phyloP scores from a whole-genome alignment of 192 early-diverging fungal genomes.

The Podila minutissima region DNA sequence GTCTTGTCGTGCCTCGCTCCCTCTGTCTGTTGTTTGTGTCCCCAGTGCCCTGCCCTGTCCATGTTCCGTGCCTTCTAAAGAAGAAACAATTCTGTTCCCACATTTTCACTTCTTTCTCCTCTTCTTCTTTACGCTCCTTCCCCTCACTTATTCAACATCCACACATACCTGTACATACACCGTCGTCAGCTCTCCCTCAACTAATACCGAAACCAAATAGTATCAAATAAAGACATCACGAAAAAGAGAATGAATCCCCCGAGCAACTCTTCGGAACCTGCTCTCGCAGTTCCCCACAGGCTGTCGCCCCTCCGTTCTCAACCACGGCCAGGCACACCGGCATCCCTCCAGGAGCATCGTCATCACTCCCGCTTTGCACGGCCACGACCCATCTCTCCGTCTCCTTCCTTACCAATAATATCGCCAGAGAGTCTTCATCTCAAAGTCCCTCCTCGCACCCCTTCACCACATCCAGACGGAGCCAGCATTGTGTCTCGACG shows the following conservation, averaged over 20 bases:
- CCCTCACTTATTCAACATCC: too few species aligned
- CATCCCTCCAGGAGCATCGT: background rate
- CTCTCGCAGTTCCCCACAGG: too few species aligned
- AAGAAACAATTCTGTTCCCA: background rate
- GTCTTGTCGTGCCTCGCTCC: too few species aligned
- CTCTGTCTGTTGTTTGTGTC: too few species aligned
- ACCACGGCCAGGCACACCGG: background rate
- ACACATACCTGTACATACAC: too few species aligned
- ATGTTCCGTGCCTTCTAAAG: background rate
- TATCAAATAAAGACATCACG: too few species aligned
- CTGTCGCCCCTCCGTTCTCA: too few species aligned
- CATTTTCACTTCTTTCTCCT: background rate
- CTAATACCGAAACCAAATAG: too few species aligned
- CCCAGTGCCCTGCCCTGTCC: background rate
- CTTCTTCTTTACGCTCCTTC: background rate
- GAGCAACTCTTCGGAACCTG: too few species aligned
- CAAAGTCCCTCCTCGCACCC: background rate
- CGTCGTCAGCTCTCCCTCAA: too few species aligned
- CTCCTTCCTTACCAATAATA: slow-evolving; percentile 7
- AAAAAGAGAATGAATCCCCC: too few species aligned
- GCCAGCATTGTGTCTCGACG: slow-evolving; percentile 19
- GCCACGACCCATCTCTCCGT: background rate
- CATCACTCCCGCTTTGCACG: background rate
- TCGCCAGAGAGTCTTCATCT: background rate
- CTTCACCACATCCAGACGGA: slow-evolving; percentile 4